These are phyloP conservation scores for Neurospora discreta DNA, from an alignment of 495 filamentous ascomycete species.

Conservation along the genomic window DNA sequence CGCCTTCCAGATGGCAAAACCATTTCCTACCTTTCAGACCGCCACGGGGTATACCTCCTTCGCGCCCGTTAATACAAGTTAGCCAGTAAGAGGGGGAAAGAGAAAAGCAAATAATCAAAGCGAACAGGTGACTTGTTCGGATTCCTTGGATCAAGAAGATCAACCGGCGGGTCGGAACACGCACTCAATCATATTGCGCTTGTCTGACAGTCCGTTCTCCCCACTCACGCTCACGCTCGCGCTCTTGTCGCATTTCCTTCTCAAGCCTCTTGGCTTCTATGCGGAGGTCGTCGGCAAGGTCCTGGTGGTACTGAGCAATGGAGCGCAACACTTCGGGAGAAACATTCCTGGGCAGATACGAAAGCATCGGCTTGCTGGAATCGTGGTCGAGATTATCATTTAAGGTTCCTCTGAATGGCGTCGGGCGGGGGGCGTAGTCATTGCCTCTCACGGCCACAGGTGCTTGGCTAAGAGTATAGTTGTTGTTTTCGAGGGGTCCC, in stretches of 20 bases:
- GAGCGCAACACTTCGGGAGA: background rate
- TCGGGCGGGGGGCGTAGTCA: background rate
- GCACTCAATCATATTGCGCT: background rate
- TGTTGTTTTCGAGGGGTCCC: background rate
- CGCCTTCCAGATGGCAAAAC: background rate
- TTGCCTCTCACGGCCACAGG: background rate
- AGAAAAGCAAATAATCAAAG: background rate
- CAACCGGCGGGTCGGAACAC: background rate
- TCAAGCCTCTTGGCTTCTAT: background rate
- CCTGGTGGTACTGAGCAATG: background rate
- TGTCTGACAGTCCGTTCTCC: background rate
- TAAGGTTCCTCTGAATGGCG: background rate
- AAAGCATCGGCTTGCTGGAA: background rate
- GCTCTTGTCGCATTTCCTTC: background rate
- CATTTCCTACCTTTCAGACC: background rate
- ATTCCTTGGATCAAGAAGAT: background rate
- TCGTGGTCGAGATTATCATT: background rate
- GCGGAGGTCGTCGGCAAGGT: background rate
- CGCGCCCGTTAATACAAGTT: background rate
- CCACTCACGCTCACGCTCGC: background rate
- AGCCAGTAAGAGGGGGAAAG: background rate
- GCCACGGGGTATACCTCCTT: background rate
- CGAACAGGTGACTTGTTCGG: no score
- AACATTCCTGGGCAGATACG: background rate
- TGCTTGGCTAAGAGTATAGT: background rate